A percentile compares a stretch with the other conserved stretches of the same genome.
Evolutionary conservation across 352 stramenopile species (phyloP).

Genomic region (Pythium grandisporangium): DNA sequence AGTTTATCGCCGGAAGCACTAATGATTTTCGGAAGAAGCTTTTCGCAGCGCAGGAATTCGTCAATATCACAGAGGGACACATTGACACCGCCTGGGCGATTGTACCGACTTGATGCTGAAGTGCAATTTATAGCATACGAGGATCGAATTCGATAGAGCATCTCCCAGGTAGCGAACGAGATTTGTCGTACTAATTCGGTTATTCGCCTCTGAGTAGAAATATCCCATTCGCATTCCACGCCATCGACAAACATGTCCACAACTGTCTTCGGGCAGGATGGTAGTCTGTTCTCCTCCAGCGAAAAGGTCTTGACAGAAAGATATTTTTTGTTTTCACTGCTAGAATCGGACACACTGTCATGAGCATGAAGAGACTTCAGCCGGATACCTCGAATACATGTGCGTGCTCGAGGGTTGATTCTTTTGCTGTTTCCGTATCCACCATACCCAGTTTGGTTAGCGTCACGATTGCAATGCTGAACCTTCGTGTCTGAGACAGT

Average conservation of each 20-base stretch:
- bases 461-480: too few relatives aligned
- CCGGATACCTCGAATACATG: too few relatives aligned
- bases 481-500: constrained; percentile 35
- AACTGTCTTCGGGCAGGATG: constrained; percentile 27
- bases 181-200: constrained; percentile 56
- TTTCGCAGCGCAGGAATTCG: constrained; percentile 29
- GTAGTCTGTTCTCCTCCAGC: constrained; percentile 56
- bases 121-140: constrained; percentile 48
- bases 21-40: constrained; percentile 29
- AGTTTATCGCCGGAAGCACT: constrained; percentile 57
- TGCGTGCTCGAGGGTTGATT: too few relatives aligned
- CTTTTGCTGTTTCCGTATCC: too few relatives aligned
- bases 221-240: constrained; percentile 33
- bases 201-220: constrained; percentile 45
- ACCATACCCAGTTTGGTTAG: too few relatives aligned
- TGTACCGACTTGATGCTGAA: constrained; percentile 38
- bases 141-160: constrained; percentile 62
- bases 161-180: constrained; percentile 64
- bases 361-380: too few relatives aligned
- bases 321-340: too few relatives aligned
- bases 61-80: constrained; percentile 25
- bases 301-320: constrained; percentile 48
- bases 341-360: too few relatives aligned
- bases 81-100: constrained; percentile 48
- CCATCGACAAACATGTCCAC: constrained; percentile 62